Evolutionary conservation across 768 basidiomycete genomes (phyloP), one percentile per base, ranked within the genome.

Genomic region (Amanita molliuscula): DNA sequence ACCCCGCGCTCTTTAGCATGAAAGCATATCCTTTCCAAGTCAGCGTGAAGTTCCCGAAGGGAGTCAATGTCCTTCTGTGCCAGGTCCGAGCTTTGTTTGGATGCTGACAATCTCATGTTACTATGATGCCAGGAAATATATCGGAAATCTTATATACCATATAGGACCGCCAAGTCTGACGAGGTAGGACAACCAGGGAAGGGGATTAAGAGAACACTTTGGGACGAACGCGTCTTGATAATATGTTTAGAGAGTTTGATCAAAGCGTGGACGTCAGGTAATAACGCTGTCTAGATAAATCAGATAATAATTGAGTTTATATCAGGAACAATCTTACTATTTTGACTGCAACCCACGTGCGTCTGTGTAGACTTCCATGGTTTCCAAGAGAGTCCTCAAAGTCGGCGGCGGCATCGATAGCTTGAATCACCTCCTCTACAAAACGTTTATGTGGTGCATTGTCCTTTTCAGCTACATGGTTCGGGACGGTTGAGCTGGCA

Each of bases 291-390:
- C 82, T 87, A 47, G 16, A 45, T 8, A 5, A 40, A 28, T 49
- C 15, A 45, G 41, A 26, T 9, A 3, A 33, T 11, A 21, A 18
- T 28, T 36, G 28, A 23, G n/a, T 13, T 16, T 28, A 52, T 43
- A 6, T 54, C 11, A 38, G 35, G 21, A 6, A 13, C n/a, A 16
- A 51, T 58, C 47, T 52, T 54, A 84, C 87, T 51, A 94, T 69
- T 65, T 95, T 95, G 20, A 95, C 65, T 0, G 92, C 89, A 18
- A 95, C 82, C 80, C 88, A 90, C 0, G 86, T 89, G 54, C 78
- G 71, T 20, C 84, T 68, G 5, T 75, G 75, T 4, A 52, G 36
- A 10, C 48, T 48, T 25, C 45, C 56, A 3, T 48, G 60, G 0
- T 60, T 63, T 26, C 59, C 56, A 25, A 65, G 49, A 5, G 55